These are phyloP conservation scores for Hypsizygus ulmarius DNA, from an alignment of 1,284 basidiomycete species.

Conservation along the genomic window DNA sequence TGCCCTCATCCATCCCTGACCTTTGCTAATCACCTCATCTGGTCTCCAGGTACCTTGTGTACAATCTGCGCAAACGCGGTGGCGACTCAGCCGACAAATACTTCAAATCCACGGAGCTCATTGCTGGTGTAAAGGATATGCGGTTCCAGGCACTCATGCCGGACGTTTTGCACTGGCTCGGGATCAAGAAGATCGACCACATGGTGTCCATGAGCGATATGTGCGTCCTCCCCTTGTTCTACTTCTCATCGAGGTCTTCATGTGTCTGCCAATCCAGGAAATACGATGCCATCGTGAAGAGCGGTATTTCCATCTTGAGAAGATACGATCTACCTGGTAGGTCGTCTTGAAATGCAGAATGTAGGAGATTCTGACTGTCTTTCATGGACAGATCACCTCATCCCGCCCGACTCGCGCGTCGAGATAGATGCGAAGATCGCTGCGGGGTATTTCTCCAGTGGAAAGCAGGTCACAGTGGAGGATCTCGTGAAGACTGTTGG, in stretches of 20 bases:
- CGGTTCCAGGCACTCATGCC: slow-evolving; percentile 96
- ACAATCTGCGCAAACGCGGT: slow-evolving; percentile 93
- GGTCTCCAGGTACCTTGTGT: slow-evolving; percentile 71
- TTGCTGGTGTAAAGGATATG: slow-evolving; percentile 96
- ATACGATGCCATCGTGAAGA: slow-evolving; percentile 89
- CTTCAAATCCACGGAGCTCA: slow-evolving; percentile 90
- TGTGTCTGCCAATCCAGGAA: slow-evolving; percentile 55
- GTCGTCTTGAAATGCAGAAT: slow-evolving; percentile 14
- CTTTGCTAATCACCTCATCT: not conserved
- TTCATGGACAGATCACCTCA: slow-evolving; percentile 59
- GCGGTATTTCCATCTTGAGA: slow-evolving; percentile 81
- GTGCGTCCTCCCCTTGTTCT: slow-evolving; percentile 37
- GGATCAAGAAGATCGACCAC: slow-evolving; percentile 84
- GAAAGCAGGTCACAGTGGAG: slow-evolving; percentile 72
- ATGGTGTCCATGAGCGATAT: slow-evolving; percentile 94
- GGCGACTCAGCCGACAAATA: slow-evolving; percentile 92
- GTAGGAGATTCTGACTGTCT: no score
- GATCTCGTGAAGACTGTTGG: slow-evolving; percentile 87
- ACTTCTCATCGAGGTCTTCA: slow-evolving; percentile 2
- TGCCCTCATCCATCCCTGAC: not conserved
- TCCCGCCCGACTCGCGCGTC: slow-evolving; percentile 90
- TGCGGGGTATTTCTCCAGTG: slow-evolving; percentile 85
- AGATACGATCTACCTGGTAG: slow-evolving; percentile 83
- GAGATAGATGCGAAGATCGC: slow-evolving; percentile 96
- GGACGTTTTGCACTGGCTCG: slow-evolving; percentile 93